Evolutionary conservation across 2,329 filamentous ascomycete species (phyloP).

Genomic region (Penicillium sp.): DNA sequence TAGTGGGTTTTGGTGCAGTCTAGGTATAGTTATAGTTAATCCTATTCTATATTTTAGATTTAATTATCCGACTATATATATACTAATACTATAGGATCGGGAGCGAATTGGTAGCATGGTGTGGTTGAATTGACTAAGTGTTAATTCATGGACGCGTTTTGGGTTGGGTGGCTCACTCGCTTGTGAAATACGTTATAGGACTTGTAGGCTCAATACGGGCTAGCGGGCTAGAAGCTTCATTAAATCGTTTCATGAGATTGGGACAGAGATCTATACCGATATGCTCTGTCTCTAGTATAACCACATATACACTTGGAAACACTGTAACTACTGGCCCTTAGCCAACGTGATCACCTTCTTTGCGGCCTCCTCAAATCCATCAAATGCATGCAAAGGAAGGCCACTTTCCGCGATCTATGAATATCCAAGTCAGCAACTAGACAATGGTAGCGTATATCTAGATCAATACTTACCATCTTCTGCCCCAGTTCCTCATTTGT

Average conservation of each 20-base stretch:
- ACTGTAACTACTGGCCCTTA: constrained; percentile 1
- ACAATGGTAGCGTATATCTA: background rate
- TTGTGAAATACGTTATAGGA: too few relatives aligned
- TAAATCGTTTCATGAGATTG: background rate
- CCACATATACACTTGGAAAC: too few relatives aligned
- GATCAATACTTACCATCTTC: constrained; percentile 52
- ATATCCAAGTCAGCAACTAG: constrained; percentile 11
- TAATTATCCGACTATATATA: too few relatives aligned
- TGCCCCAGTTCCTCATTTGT: constrained; percentile 72
- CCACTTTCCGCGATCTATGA: constrained; percentile 63
- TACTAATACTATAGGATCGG: too few relatives aligned
- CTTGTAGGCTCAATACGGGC: background rate
- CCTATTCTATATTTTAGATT: too few relatives aligned
- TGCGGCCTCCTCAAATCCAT: constrained; percentile 72
- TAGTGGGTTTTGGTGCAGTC: too few relatives aligned
- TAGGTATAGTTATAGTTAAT: too few relatives aligned
- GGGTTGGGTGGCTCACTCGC: too few relatives aligned
- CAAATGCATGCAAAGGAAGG: constrained; percentile 67
- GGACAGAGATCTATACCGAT: background rate
- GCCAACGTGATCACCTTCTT: constrained; percentile 56
- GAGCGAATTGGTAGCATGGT: too few relatives aligned
- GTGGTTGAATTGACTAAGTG: too few relatives aligned
- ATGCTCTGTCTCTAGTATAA: background rate
- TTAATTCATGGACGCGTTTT: too few relatives aligned
- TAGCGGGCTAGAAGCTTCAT: background rate